Percentiles rank a stretch among this genome's conserved stretches.
phyloP scores from a whole-genome alignment of 179 eudicot species.

The Silene noctiflora region DNA sequence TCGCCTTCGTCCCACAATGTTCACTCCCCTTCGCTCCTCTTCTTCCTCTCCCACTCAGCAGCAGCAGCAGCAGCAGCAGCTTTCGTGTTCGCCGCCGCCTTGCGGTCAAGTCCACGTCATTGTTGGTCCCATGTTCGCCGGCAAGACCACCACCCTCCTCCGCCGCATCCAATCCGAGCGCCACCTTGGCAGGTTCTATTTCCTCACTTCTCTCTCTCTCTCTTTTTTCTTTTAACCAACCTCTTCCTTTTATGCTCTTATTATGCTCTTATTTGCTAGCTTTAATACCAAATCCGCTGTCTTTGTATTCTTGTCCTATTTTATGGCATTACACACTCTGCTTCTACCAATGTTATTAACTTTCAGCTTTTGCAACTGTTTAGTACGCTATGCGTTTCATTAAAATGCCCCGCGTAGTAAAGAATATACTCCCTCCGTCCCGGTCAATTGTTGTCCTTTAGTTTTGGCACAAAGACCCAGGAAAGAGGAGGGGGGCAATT shows the following conservation, averaged over 20 bases:
- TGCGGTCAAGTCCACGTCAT: slow-evolving; percentile 14
- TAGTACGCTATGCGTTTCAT: not conserved
- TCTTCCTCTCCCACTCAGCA: not conserved
- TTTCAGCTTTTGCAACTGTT: not conserved
- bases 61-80: not conserved
- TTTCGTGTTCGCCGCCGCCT: not conserved
- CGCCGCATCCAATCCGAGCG: slow-evolving; percentile 22
- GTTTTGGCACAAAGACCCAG: too few species aligned
- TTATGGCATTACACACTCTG: not conserved
- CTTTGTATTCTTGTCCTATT: not conserved
- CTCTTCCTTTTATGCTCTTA: not conserved
- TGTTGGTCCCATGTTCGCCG: slow-evolving; percentile 23
- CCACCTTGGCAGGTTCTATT: slow-evolving; percentile 21
- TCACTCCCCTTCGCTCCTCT: not conserved
- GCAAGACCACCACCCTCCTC: slow-evolving; percentile 25
- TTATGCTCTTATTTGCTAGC: too few species aligned
- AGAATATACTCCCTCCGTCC: too few species aligned
- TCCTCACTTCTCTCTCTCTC: too few species aligned
- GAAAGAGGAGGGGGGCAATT: too few species aligned
- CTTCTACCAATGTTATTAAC: not conserved
- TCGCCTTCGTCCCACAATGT: not conserved
- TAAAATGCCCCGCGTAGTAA: too few species aligned
- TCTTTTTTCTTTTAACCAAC: too few species aligned
- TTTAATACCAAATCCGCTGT: not conserved
- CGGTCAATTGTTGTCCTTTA: too few species aligned